These are phyloP conservation scores for Terana coerulea DNA, from an alignment of 768 basidiomycete genomes.

Conservation along the genomic window DNA sequence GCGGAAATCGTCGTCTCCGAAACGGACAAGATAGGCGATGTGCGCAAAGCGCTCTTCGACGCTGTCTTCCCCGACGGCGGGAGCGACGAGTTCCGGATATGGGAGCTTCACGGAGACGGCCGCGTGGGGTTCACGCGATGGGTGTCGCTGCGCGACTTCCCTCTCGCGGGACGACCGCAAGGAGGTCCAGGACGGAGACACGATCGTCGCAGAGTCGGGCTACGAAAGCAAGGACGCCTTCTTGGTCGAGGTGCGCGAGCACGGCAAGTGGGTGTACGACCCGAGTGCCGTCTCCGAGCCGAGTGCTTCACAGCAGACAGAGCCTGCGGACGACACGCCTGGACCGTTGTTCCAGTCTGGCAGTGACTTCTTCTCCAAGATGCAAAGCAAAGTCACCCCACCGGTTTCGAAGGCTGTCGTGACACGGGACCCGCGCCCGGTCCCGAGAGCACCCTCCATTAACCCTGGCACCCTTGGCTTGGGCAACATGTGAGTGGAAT, in stretches of 20 bases:
- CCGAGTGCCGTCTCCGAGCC: background rate
- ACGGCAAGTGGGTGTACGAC: constrained; percentile 53
- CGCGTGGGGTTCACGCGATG: background rate
- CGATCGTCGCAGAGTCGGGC: constrained; percentile 53
- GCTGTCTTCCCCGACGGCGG: constrained; percentile 9
- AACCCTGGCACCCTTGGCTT: constrained; percentile 61
- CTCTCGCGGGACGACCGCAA: background rate
- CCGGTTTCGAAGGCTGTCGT: background rate
- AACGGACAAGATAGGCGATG: constrained; percentile 15
- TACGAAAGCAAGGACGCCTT: constrained; percentile 65
- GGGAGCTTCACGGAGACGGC: background rate
- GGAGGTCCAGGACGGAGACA: constrained; percentile 38
- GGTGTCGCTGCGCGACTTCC: background rate
- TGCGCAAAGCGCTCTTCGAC: constrained; percentile 12
- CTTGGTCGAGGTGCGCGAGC: constrained; percentile 67
- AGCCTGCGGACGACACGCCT: constrained; percentile 13
- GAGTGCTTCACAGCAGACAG: constrained; percentile 4
- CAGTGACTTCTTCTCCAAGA: constrained; percentile 46
- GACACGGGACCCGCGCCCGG: constrained; percentile 6
- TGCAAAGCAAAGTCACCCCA: constrained; percentile 9
- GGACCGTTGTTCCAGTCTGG: constrained; percentile 45
- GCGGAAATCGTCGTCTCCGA: constrained; percentile 16
- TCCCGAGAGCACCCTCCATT: constrained; percentile 6
- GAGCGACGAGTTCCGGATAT: constrained; percentile 11
- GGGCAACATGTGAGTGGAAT: constrained; percentile 69